Percentiles rank a stretch among this genome's conserved stretches.
Conservation (phyloP, 495 filamentous ascomycete genomes). For the Xylaria grammica region DNA sequence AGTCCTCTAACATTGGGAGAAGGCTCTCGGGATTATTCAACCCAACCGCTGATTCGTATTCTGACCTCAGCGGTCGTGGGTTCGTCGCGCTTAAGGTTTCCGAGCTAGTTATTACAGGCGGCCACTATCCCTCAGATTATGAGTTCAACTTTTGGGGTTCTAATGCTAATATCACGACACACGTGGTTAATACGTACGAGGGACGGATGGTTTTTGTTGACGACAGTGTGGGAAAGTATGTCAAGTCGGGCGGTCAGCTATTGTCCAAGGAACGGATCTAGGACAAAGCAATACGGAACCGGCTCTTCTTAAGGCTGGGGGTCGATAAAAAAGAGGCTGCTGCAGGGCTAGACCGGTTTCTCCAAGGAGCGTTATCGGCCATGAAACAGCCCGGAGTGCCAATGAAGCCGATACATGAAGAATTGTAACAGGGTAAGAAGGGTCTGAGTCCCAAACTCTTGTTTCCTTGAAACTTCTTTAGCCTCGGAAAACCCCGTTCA, state of each 20-base stretch:
- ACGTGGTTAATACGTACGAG: constrained; percentile 50
- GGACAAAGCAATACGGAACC: constrained; percentile 34
- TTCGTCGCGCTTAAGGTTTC: constrained; percentile 48
- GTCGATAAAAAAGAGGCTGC: constrained; percentile 26
- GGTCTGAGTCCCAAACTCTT: not conserved
- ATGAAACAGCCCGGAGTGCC: not conserved
- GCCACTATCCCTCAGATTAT: constrained; percentile 47
- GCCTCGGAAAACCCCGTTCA: too few species aligned
- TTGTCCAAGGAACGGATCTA: constrained; percentile 43
- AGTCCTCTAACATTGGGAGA: not conserved
- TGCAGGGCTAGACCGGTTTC: constrained; percentile 28
- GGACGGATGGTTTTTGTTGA: constrained; percentile 43
- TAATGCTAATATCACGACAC: constrained; percentile 38
- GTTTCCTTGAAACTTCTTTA: too few species aligned
- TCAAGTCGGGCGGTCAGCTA: constrained; percentile 43
- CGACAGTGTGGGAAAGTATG: constrained; percentile 40
- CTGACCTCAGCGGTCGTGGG: constrained; percentile 38
- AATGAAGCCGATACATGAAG: not conserved
- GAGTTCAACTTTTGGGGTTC: constrained; percentile 51
- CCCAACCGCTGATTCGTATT: constrained; percentile 42
- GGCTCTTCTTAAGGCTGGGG: constrained; percentile 41
- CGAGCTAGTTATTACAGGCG: constrained; percentile 55
- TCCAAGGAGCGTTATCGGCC: constrained; percentile 14
- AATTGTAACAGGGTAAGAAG: not conserved
- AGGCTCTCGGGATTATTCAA: constrained; percentile 47